phyloP scores from a whole-genome alignment of 2,329 filamentous ascomycete genomes.

The Sarocladium strictum region DNA sequence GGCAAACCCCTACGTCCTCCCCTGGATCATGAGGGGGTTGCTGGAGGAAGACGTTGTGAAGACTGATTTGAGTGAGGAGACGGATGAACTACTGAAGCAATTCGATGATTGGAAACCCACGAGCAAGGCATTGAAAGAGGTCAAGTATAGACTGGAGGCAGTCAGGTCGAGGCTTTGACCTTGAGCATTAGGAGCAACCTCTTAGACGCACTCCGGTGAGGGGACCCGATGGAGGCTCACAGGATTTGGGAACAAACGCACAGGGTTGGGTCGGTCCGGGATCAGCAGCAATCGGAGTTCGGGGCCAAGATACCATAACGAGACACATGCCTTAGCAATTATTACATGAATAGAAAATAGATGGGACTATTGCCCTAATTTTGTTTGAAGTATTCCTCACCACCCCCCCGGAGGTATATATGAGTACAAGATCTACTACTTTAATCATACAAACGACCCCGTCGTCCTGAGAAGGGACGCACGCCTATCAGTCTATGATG shows the following conservation, averaged over 20 bases:
- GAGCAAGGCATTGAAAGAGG: conserved; percentile 89
- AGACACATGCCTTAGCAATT: neutral
- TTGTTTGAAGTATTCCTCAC: neutral
- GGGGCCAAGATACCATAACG: neutral
- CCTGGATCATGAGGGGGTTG: conserved; percentile 92
- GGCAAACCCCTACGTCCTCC: conserved; percentile 71
- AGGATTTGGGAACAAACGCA: neutral
- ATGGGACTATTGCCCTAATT: neutral
- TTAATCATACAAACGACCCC: conserved; percentile 2
- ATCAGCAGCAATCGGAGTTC: neutral
- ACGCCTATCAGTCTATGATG: conserved; percentile 9
- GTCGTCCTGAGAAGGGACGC: neutral
- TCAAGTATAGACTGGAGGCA: conserved; percentile 89
- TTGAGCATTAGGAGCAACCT: too few species aligned
- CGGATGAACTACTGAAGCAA: conserved; percentile 69
- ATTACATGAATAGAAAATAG: conserved; percentile 5
- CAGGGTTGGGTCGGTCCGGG: neutral
- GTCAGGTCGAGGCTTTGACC: conserved; percentile 67
- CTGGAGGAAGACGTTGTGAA: conserved; percentile 89
- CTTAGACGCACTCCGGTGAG: too few species aligned
- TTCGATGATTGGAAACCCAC: conserved; percentile 92
- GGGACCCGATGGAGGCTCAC: too few species aligned
- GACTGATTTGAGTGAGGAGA: conserved; percentile 71
- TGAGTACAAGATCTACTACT: neutral
- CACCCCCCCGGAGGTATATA: neutral